Evolutionary conservation across 1,139 yeast genomes (phyloP), one percentile per base, ranked within the genome.

Genomic region (Geotrichum australiense): DNA sequence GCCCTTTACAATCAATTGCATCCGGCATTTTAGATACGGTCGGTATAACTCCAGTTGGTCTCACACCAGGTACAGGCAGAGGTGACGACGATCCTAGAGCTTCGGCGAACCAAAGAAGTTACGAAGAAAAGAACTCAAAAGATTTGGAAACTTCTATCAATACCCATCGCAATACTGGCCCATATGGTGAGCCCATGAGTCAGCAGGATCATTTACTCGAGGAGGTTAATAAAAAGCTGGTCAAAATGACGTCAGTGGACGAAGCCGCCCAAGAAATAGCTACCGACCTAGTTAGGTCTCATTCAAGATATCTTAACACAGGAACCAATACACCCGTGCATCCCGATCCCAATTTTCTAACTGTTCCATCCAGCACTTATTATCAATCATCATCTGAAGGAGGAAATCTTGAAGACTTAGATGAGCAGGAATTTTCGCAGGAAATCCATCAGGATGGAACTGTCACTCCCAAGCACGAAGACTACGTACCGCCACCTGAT

Each of bases 401-500:
- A 5, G 12, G 12, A 6, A 10, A 28, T 5, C 14, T n/a, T 12
- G 33, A 22, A 20, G 12, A 7, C 12, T 11, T 15, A 16, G 34
- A 14, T 28, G 14, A 15, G 5, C 29, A 21, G 10, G 27, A 29
- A 5, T n/a, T n/a, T 14, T 4, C 24, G 8, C 31, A 15, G 4
- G 38, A 35, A 4, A 32, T 38, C 6, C 23, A 32, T 19, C 28
- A 31, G n/a, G 56, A 50, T 33, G 56, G 53, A 4, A 32, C 39
- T 11, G 39, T 39, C 14, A 50, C 53, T 3, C 57, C 56, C 8
- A 48, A 46, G 4, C 53, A 53, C 25, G 68, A 64, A 30, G 75
- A 71, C 16, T 82, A 74, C 42, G 68, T 83, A 5, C 77, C 85
- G 0, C 87, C 89, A 0, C 94, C 94, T 0, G 66, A 71, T 33